A percentile compares a stretch with the other conserved stretches of the same genome.
Conservation (phyloP, 805 yeast species). For the Cyberlindnera suaveolens region DNA sequence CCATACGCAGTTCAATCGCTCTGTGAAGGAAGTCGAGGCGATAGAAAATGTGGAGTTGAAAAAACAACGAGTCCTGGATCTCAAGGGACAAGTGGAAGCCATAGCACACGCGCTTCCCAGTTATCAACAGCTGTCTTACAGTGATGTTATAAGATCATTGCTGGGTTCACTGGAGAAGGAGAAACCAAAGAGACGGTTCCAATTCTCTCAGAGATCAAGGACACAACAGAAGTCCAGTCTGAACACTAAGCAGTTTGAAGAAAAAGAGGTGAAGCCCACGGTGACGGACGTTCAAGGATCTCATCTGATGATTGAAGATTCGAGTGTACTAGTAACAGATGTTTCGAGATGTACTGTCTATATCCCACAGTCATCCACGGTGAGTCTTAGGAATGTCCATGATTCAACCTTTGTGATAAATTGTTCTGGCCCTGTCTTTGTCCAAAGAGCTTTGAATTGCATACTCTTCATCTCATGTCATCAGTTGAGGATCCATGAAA, state of each 20-base stretch:
- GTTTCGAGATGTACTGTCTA: slow-evolving; percentile 8
- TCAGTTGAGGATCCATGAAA: slow-evolving; percentile 20
- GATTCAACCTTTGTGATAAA: slow-evolving; percentile 9
- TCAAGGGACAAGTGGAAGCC: slow-evolving; percentile 12
- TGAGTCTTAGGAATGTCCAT: slow-evolving; percentile 8
- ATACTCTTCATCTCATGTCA: slow-evolving; percentile 14
- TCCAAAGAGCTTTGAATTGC: slow-evolving; percentile 8
- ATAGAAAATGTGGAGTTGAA: not conserved
- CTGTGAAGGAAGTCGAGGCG: not conserved
- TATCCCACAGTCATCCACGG: slow-evolving; percentile 4
- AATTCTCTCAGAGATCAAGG: slow-evolving; percentile 5
- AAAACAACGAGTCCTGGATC: not conserved
- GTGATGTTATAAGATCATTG: slow-evolving; percentile 9
- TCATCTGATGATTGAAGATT: not conserved
- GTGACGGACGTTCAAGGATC: not conserved
- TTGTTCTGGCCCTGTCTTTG: slow-evolving; percentile 15
- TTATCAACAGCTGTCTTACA: slow-evolving; percentile 18
- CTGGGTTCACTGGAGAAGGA: slow-evolving; percentile 2
- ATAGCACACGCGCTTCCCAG: slow-evolving; percentile 16
- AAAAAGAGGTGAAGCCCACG: slow-evolving; percentile 1
- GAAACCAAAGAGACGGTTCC: slow-evolving; percentile 8
- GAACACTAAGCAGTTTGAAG: not conserved
- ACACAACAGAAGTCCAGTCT: not conserved
- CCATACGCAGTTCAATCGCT: slow-evolving; percentile 2
- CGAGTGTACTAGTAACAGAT: slow-evolving; percentile 5